These are phyloP conservation scores for Boletus semigastroideus DNA, from an alignment of 1,284 basidiomycete genomes.

Conservation along the genomic window DNA sequence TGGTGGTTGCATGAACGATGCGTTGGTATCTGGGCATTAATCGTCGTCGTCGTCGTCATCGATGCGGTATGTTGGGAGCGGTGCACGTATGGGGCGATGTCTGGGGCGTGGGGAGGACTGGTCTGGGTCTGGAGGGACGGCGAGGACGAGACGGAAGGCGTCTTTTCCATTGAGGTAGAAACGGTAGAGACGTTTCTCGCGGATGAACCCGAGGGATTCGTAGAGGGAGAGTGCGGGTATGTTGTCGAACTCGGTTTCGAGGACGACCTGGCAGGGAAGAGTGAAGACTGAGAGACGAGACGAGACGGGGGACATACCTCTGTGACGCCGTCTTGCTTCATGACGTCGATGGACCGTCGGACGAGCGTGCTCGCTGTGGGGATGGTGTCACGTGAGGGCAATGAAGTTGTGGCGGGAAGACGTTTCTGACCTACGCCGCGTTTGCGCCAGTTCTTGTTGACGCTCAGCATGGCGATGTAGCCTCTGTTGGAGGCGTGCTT, in stretches of 20 bases:
- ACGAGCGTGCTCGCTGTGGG: slow-evolving; percentile 31
- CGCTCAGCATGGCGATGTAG: slow-evolving; percentile 98
- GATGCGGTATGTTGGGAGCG: slow-evolving; percentile 36
- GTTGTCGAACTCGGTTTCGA: slow-evolving; percentile 98
- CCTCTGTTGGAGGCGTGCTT: slow-evolving; percentile 78
- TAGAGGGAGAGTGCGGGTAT: slow-evolving; percentile 84
- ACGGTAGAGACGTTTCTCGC: slow-evolving; percentile 91
- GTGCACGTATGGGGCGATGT: slow-evolving; percentile 14
- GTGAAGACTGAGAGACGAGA: neutral
- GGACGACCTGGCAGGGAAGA: slow-evolving; percentile 63
- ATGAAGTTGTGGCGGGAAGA: neutral
- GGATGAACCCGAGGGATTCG: slow-evolving; percentile 89
- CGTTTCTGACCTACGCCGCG: slow-evolving; percentile 79
- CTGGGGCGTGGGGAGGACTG: slow-evolving; percentile 11
- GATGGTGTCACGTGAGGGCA: neutral
- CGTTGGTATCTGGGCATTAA: slow-evolving; percentile 22
- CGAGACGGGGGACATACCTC: slow-evolving; percentile 54
- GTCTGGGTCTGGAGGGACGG: slow-evolving; percentile 44
- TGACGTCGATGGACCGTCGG: slow-evolving; percentile 71
- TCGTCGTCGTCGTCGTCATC: slow-evolving; percentile 48
- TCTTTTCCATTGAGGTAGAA: slow-evolving; percentile 97
- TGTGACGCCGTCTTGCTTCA: slow-evolving; percentile 79
- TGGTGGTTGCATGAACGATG: neutral
- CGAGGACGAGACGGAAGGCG: slow-evolving; percentile 74
- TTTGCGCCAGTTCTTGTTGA: slow-evolving; percentile 77